These are phyloP conservation scores for Cyclotella atomus DNA, from an alignment of 108 stramenopile species.

Conservation along the genomic window DNA sequence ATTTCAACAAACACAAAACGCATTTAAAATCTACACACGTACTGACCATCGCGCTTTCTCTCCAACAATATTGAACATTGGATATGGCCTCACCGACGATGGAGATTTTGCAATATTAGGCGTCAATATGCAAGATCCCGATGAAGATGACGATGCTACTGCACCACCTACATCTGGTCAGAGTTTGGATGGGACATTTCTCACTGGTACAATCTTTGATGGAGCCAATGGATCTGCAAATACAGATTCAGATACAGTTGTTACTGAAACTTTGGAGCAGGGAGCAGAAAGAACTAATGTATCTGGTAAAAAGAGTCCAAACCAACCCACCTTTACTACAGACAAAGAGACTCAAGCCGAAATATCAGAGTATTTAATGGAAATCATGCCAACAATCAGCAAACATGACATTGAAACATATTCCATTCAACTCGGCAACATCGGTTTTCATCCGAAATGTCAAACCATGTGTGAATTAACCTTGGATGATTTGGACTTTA, in stretches of 20 bases:
- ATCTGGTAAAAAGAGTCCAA: not conserved
- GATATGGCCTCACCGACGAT: slow-evolving; percentile 42
- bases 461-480: slow-evolving; percentile 35
- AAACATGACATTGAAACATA: slow-evolving; percentile 18
- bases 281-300: not conserved
- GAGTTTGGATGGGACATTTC: not conserved
- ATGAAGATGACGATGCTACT: slow-evolving; percentile 3
- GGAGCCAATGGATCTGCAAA: not conserved
- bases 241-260: not conserved
- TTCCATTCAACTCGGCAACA: slow-evolving; percentile 12
- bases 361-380: slow-evolving; percentile 24
- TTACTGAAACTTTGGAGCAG: not conserved
- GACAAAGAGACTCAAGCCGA: slow-evolving; percentile 9
- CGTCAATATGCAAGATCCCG: slow-evolving; percentile 28
- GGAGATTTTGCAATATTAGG: slow-evolving; percentile 50
- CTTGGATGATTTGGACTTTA: slow-evolving; percentile 42
- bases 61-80: no score
- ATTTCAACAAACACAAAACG: no score
- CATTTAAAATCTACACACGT: no score
- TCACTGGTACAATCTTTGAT: not conserved
- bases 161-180: not conserved
- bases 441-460: slow-evolving; percentile 50
- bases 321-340: not conserved
- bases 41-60: no score
- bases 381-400: slow-evolving; percentile 31